Conservation (phyloP, 2,329 filamentous ascomycete genomes). For the Clarireedia hainanense region DNA sequence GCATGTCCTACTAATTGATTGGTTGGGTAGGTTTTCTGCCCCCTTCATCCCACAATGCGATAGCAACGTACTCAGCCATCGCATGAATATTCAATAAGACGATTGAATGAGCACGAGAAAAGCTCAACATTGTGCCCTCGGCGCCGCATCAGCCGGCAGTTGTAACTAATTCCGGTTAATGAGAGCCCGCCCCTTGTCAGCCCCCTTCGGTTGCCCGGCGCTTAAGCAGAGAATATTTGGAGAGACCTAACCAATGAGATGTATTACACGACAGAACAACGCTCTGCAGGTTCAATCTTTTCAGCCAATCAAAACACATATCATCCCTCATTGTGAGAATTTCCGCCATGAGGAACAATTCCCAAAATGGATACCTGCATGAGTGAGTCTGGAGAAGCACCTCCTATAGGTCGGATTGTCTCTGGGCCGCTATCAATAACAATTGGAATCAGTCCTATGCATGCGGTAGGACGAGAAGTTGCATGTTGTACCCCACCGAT, state of each 20-base stretch:
- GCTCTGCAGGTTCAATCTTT: not conserved
- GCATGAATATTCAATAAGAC: not conserved
- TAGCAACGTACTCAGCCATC: no score
- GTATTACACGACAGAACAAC: not conserved
- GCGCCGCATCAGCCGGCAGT: not conserved
- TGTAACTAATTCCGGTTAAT: not conserved
- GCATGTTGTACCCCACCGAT: not conserved
- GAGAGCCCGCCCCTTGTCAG: not conserved
- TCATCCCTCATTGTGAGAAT: not conserved
- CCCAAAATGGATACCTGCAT: not conserved
- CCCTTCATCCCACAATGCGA: no score
- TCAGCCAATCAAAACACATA: not conserved
- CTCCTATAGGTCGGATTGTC: not conserved
- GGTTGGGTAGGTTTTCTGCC: no score
- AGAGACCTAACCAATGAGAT: not conserved
- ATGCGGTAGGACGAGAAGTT: not conserved
- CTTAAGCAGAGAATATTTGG: not conserved
- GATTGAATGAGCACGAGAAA: not conserved
- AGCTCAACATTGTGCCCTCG: no score
- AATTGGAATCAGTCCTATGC: not conserved
- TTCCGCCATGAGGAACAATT: not conserved
- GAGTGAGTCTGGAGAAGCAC: no score
- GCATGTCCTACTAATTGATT: no score
- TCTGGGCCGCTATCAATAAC: conserved; percentile 1
- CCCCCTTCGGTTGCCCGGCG: not conserved